Evolutionary conservation across 2,329 filamentous ascomycete genomes (phyloP).

Genomic region (Phaeosphaeriaceae sp.): DNA sequence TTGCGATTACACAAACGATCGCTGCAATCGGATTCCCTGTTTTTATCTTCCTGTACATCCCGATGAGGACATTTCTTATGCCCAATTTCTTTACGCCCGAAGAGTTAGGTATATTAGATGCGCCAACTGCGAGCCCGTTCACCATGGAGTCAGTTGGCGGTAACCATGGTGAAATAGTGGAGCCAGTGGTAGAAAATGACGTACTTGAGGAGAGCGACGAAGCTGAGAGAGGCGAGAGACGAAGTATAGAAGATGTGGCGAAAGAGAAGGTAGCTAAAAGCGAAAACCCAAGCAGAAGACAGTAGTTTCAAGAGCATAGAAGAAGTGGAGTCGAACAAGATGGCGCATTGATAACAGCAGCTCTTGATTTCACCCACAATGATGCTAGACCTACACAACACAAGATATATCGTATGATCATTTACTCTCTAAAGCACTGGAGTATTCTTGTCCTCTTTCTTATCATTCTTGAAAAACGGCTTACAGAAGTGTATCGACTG

Average conservation of each 20-base stretch:
- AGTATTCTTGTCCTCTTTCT: too few species aligned
- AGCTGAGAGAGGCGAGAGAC: conserved; percentile 34
- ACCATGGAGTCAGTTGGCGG: conserved; percentile 62
- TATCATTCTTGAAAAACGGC: too few species aligned
- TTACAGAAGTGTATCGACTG: too few species aligned
- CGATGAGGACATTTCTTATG: conserved; percentile 58
- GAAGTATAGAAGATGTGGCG: conserved; percentile 10
- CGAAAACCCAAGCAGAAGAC: conserved; percentile 3
- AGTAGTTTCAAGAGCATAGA: background rate
- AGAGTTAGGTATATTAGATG: conserved; percentile 60
- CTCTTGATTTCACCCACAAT: too few species aligned
- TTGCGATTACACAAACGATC: conserved; percentile 66
- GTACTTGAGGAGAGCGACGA: conserved; percentile 32
- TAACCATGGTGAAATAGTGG: conserved; percentile 44
- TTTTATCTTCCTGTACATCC: conserved; percentile 63
- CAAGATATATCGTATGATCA: too few species aligned
- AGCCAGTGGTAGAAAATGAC: conserved; percentile 4
- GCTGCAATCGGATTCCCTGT: conserved; percentile 66
- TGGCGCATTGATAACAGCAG: background rate
- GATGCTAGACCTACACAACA: too few species aligned
- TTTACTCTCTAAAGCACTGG: too few species aligned
- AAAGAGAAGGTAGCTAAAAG: conserved; percentile 11
- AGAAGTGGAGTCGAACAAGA: background rate
- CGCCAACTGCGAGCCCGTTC: conserved; percentile 60
- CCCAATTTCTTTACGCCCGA: conserved; percentile 58